A percentile compares a stretch with the other conserved stretches of the same genome.
phyloP scores from a whole-genome alignment of 495 filamentous ascomycete genomes.

The Sordaria brevicollis region DNA sequence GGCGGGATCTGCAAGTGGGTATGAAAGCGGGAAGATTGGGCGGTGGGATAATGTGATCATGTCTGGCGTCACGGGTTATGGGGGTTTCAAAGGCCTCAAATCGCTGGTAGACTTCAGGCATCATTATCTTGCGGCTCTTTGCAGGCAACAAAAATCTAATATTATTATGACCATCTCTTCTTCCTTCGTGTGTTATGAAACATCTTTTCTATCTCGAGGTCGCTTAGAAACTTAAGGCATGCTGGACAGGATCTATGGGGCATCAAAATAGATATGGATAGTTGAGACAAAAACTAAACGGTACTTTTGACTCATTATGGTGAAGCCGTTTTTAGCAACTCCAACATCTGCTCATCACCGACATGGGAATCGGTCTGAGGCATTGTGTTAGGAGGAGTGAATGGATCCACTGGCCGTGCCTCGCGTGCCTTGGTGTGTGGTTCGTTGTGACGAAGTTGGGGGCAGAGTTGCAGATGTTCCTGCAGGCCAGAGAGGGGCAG shows the following conservation, averaged over 20 bases:
- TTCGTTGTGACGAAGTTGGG: background rate
- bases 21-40: conserved; percentile 18
- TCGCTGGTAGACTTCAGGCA: conserved; percentile 21
- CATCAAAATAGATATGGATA: conserved; percentile 17
- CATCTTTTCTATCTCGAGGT: conserved; percentile 20
- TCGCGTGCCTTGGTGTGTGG: background rate
- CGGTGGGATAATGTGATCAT: conserved; percentile 15
- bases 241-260: conserved; percentile 19
- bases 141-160: conserved; percentile 22
- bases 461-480: background rate
- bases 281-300: background rate
- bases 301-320: background rate
- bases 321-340: background rate
- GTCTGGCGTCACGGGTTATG: conserved; percentile 24
- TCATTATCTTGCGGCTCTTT: conserved; percentile 21
- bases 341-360: background rate
- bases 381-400: background rate
- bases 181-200: conserved; percentile 19
- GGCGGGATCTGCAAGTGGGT: conserved; percentile 17
- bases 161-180: conserved; percentile 18
- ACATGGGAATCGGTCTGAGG: background rate
- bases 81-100: conserved; percentile 14
- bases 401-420: background rate
- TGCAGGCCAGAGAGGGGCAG: background rate
- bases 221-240: conserved; percentile 23